phyloP scores from a whole-genome alignment of 352 stramenopile genomes.

The Globisporangium apiculatum region DNA sequence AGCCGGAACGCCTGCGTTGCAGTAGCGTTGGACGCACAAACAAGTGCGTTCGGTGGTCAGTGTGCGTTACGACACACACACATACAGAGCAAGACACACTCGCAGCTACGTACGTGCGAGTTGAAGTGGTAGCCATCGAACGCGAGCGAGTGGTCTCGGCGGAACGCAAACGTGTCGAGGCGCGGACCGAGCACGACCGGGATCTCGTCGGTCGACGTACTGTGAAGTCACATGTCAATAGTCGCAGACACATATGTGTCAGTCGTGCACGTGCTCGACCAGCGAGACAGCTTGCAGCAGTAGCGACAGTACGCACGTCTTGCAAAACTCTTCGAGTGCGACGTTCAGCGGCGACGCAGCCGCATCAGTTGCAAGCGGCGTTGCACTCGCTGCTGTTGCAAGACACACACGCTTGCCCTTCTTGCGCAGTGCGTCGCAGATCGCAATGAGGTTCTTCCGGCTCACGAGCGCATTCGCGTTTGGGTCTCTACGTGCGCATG shows the following conservation, averaged over 20 bases:
- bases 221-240: conserved; percentile 10
- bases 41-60: no score
- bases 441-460: conserved; percentile 51
- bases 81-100: not conserved
- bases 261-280: not conserved
- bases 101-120: conserved; percentile 40
- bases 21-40: no score
- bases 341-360: conserved; percentile 38
- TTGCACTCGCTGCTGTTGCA: conserved; percentile 44
- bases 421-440: conserved; percentile 75
- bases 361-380: conserved; percentile 24
- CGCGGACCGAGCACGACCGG: conserved; percentile 63
- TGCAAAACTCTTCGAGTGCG: conserved; percentile 69
- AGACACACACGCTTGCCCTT: conserved; percentile 78
- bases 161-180: conserved; percentile 72
- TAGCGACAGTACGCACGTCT: conserved; percentile 29
- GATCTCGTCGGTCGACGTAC: conserved; percentile 54
- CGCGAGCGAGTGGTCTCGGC: conserved; percentile 39
- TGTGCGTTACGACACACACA: not conserved
- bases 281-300: no score
- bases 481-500: conserved; percentile 16
- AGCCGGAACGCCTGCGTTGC: conserved; percentile 56
- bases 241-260: not conserved
- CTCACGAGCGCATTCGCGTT: conserved; percentile 26
- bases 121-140: conserved; percentile 83